Base-by-base conservation (phyloP, 345 rosid species). In the Streptanthus diversifolius region DNA sequence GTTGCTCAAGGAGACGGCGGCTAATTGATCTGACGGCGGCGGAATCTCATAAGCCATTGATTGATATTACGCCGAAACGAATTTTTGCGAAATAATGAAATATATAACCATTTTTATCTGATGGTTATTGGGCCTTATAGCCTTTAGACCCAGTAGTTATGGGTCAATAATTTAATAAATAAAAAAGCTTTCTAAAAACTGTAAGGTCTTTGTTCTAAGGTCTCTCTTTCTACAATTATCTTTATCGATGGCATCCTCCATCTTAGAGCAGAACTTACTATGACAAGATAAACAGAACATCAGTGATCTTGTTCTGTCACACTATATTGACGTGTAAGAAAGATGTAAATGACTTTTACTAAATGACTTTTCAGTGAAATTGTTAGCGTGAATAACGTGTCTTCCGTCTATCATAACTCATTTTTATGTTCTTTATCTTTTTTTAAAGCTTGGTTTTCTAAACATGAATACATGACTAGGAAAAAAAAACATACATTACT, bases 181-280 rank as follows among this genome's bases (percentile, higher is more conserved):
- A n/a, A n/a, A n/a, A n/a, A n/a, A n/a, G n/a, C n/a, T n/a, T n/a
- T n/a, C n/a, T n/a, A n/a, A n/a, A n/a, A n/a, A n/a, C n/a, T n/a
- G n/a, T n/a, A 37, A 43, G 61, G 79, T 63, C 73, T n/a, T n/a
- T n/a, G n/a, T n/a, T n/a, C n/a, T n/a, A n/a, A n/a, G n/a, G n/a
- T n/a, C n/a, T n/a, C n/a, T n/a, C n/a, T n/a, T n/a, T n/a, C n/a
- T n/a, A n/a, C n/a, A n/a, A n/a, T n/a, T n/a, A n/a, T n/a, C n/a
- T n/a, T n/a, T n/a, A 88, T 95, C 64, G 86, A 95, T 24, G 96
- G 86, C 5, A 79, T 86, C 67, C 88, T 95, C 45, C 99, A 91
- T 81, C 91, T 95, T 17, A 82, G 95, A 72, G 99, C 96, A 1
- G 99, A 91, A 82, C 92, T 95, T 37, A 90, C 99, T 55, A 88